These are phyloP conservation scores for Keithomyces neogunnii DNA, from an alignment of 2,329 filamentous ascomycete genomes.

Conservation along the genomic window DNA sequence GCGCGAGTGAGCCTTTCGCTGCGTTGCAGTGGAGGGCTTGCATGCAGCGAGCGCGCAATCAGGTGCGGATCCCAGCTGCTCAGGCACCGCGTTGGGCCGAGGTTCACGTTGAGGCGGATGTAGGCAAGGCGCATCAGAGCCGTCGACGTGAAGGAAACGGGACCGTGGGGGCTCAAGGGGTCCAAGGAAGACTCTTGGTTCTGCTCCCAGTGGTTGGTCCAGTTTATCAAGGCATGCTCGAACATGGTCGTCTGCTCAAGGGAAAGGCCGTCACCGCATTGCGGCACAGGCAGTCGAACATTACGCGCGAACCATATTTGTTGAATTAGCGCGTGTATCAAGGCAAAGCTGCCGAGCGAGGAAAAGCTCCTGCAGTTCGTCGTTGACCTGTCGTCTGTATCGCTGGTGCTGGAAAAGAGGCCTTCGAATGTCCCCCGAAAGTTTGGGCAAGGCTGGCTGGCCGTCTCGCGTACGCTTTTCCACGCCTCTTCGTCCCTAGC, in stretches of 20 bases:
- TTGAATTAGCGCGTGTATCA: too few species aligned
- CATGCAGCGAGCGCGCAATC: not conserved
- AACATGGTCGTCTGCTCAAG: not conserved
- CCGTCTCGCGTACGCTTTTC: not conserved
- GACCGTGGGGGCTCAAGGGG: conserved; percentile 32
- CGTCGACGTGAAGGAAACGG: conserved; percentile 51
- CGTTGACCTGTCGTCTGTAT: too few species aligned
- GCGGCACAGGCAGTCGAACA: too few species aligned
- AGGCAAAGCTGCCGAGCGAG: too few species aligned
- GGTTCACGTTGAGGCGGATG: conserved; percentile 14
- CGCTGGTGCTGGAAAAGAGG: too few species aligned
- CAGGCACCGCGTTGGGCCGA: not conserved
- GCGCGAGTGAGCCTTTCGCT: not conserved
- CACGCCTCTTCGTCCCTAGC: not conserved
- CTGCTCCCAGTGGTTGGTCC: not conserved
- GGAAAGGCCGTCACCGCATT: not conserved
- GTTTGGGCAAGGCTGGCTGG: too few species aligned
- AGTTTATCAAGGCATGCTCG: not conserved
- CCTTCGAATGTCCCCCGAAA: too few species aligned
- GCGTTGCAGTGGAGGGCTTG: not conserved
- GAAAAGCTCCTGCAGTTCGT: too few species aligned
- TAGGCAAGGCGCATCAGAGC: conserved; percentile 21
- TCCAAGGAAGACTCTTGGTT: not conserved
- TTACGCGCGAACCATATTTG: too few species aligned
- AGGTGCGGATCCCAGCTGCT: not conserved